Evolutionary conservation across 148 eudicot genomes (phyloP).

Genomic region (Pharnaceum exiguum): DNA sequence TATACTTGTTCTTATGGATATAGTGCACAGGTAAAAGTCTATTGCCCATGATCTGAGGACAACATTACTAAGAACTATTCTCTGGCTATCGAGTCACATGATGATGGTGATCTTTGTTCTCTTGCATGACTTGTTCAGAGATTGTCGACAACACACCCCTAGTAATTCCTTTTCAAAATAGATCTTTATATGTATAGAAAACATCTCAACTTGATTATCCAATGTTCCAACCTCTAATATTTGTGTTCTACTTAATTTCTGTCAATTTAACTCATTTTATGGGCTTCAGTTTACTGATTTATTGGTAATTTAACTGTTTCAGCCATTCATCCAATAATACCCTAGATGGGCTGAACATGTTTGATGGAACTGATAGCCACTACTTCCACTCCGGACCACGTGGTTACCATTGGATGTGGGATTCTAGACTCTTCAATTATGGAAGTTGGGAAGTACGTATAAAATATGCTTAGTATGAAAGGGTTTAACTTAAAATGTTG

Average conservation of each 20-base stretch:
- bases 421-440: constrained; percentile 91
- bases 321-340: constrained; percentile 90
- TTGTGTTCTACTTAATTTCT: background rate
- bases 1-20: constrained; percentile 92
- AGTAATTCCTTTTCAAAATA: too few relatives aligned
- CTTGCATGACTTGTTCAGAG: too few relatives aligned
- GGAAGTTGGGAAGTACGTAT: constrained; percentile 90
- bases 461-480: background rate
- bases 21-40: constrained; percentile 80
- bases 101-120: too few relatives aligned
- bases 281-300: constrained; percentile 2
- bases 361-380: constrained; percentile 94
- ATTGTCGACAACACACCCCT: too few relatives aligned
- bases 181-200: too few relatives aligned
- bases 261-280: background rate
- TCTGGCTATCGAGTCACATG: too few relatives aligned
- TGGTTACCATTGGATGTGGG: constrained; percentile 99
- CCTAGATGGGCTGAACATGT: constrained; percentile 92
- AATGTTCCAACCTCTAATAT: too few relatives aligned
- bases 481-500: background rate
- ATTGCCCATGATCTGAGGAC: background rate
- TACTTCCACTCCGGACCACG: constrained; percentile 95
- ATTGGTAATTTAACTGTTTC: constrained; percentile 30
- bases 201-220: too few relatives aligned
- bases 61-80: too few relatives aligned